phyloP scores from a whole-genome alignment of 2,329 filamentous ascomycete species.

The Aspergillus costaricaensis region DNA sequence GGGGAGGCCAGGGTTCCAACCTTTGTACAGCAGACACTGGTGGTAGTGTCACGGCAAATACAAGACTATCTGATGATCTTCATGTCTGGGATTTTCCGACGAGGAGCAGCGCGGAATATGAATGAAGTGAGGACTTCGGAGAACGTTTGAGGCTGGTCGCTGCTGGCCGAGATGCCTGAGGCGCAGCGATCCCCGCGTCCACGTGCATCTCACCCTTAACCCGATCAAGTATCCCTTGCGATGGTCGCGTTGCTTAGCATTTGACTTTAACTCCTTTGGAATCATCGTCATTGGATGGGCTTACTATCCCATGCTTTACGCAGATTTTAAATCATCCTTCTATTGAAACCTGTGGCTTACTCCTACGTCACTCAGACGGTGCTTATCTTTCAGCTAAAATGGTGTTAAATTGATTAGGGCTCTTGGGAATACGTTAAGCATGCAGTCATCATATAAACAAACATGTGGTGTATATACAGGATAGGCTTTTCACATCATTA shows the following conservation, averaged over 20 bases:
- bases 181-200: neutral
- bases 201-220: neutral
- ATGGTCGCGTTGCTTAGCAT: neutral
- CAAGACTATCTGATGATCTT: neutral
- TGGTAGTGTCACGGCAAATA: neutral
- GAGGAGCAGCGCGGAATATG: neutral
- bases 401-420: too few relatives aligned
- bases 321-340: too few relatives aligned
- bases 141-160: neutral
- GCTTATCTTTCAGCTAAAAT: too few relatives aligned
- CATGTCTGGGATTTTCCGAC: neutral
- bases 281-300: too few relatives aligned
- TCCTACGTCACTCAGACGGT: too few relatives aligned
- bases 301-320: too few relatives aligned
- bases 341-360: too few relatives aligned
- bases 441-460: neutral
- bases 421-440: too few relatives aligned
- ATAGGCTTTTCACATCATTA: too few relatives aligned
- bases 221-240: conserved; percentile 3
- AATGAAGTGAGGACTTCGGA: neutral
- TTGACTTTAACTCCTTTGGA: neutral
- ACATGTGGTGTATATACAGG: neutral
- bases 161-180: neutral
- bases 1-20: neutral
- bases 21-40: conserved; percentile 1